These are phyloP conservation scores for Chondrus crispus DNA, from an alignment of 23 red algal species.

Conservation along the genomic window DNA sequence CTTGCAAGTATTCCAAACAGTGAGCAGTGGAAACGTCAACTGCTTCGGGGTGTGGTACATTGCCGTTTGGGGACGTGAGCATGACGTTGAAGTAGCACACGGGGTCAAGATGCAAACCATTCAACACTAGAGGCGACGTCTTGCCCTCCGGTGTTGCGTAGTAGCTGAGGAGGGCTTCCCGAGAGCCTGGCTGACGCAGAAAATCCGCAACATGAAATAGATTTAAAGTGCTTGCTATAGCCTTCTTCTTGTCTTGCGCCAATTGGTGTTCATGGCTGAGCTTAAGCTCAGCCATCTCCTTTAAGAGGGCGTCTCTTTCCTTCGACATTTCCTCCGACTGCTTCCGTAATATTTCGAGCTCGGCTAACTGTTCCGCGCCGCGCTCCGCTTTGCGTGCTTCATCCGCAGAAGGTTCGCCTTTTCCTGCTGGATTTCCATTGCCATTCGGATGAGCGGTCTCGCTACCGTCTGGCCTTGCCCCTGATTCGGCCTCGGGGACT, in stretches of 20 bases:
- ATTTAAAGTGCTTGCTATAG: constrained; percentile 31
- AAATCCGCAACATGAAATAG: constrained; percentile 59
- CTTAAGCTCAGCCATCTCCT: neutral
- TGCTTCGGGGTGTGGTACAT: constrained; percentile 56
- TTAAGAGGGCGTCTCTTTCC: neutral
- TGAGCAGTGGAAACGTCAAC: constrained; percentile 56
- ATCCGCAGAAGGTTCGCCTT: neutral
- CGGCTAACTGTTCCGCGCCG: neutral
- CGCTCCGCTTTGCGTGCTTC: neutral
- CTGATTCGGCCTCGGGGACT: neutral
- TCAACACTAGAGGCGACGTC: neutral
- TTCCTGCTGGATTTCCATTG: neutral
- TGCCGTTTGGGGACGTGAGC: constrained; percentile 73
- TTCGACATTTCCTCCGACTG: neutral
- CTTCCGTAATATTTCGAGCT: no score
- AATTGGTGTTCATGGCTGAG: neutral
- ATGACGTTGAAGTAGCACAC: constrained; percentile 76
- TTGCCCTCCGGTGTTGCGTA: neutral
- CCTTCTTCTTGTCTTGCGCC: neutral
- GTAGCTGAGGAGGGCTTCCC: constrained; percentile 33
- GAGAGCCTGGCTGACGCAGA: constrained; percentile 29
- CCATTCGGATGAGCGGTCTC: neutral
- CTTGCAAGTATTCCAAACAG: constrained; percentile 55
- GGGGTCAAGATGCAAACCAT: constrained; percentile 51
- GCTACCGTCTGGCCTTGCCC: neutral